These are phyloP conservation scores for Capsella rubella DNA, from an alignment of 441 rosid species.

Conservation along the genomic window DNA sequence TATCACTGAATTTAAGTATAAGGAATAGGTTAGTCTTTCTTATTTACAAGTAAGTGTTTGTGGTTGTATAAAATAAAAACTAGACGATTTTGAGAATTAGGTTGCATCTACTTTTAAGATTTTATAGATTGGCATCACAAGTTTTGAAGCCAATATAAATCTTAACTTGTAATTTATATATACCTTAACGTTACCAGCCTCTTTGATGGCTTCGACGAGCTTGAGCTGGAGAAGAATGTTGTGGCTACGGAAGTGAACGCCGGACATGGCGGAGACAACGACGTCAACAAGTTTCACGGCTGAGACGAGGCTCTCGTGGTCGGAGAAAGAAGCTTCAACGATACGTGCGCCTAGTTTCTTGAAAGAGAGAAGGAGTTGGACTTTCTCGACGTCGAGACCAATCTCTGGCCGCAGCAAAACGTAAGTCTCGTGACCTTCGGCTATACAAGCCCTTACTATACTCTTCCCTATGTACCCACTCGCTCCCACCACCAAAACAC, in stretches of 20 bases:
- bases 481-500: constrained; percentile 79
- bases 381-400: constrained; percentile 76
- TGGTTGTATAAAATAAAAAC: too few relatives aligned
- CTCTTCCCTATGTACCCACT: constrained; percentile 82
- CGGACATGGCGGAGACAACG: constrained; percentile 82
- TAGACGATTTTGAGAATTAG: too few relatives aligned
- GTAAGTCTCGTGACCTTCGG: constrained; percentile 66
- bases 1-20: too few relatives aligned
- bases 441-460: constrained; percentile 76
- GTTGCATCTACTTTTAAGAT: neutral
- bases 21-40: too few relatives aligned
- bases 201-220: constrained; percentile 85
- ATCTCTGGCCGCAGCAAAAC: constrained; percentile 73
- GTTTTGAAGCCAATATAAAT: neutral
- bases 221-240: constrained; percentile 70
- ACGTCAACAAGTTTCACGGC: constrained; percentile 80
- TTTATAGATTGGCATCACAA: neutral
- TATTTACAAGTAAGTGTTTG: too few relatives aligned
- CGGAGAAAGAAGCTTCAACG: constrained; percentile 67
- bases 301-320: constrained; percentile 66
- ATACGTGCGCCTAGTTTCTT: constrained; percentile 71
- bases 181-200: constrained; percentile 84
- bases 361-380: constrained; percentile 63
- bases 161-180: neutral
- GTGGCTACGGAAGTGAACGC: constrained; percentile 74